Conservation (phyloP, 768 basidiomycete species). For the Inosperma sp. region DNA sequence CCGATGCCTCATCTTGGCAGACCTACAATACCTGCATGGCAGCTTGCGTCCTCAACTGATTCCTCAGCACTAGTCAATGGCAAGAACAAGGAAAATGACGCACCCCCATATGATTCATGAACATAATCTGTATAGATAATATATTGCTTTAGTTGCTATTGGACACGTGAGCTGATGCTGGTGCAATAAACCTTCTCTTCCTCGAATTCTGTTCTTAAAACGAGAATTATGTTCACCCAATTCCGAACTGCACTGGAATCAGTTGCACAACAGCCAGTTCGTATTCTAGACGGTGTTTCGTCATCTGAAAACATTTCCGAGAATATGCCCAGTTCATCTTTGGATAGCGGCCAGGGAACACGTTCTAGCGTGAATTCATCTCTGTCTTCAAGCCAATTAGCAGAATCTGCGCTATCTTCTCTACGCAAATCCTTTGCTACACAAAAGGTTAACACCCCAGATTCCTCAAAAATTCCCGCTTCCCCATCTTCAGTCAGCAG, state of each 20-base stretch:
- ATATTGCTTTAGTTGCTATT: not conserved
- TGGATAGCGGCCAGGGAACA: constrained; percentile 17
- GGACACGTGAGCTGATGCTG: not conserved
- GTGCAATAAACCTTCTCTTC: not conserved
- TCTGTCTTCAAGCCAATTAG: constrained; percentile 35
- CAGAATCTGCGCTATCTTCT: constrained; percentile 56
- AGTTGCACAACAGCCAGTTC: constrained; percentile 49
- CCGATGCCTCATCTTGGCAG: constrained; percentile 52
- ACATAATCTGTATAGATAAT: not conserved
- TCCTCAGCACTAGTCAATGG: constrained; percentile 32
- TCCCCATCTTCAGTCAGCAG: constrained; percentile 11
- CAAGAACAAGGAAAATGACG: constrained; percentile 52
- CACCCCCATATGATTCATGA: not conserved
- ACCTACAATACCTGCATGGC: constrained; percentile 89
- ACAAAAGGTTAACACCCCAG: constrained; percentile 38
- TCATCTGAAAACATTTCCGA: constrained; percentile 15
- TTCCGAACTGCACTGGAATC: constrained; percentile 71
- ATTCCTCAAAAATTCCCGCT: constrained; percentile 13
- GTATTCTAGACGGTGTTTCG: constrained; percentile 27
- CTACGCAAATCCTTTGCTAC: constrained; percentile 58
- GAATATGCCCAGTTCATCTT: constrained; percentile 33
- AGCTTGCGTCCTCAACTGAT: constrained; percentile 50
- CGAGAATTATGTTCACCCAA: constrained; percentile 61
- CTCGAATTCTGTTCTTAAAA: no score
- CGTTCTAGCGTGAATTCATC: constrained; percentile 5